Conservation (phyloP, 345 rosid genomes). For the Clarkia xantiana region DNA sequence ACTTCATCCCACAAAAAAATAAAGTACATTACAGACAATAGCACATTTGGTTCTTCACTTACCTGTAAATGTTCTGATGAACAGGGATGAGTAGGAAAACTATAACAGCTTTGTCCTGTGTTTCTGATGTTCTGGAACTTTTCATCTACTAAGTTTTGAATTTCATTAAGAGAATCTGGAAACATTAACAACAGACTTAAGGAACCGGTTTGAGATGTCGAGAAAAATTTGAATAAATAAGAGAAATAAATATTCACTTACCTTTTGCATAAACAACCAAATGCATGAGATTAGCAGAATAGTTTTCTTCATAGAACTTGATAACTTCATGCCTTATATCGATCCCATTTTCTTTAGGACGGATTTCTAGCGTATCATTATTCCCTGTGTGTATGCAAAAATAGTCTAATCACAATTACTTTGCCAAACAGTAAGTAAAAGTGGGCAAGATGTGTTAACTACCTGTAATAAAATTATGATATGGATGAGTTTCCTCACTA, state of each 20-base stretch:
- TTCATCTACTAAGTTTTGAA: conserved; percentile 45
- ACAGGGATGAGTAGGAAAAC: conserved; percentile 67
- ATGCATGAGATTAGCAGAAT: conserved; percentile 85
- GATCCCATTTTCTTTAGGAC: conserved; percentile 63
- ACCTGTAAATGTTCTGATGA: conserved; percentile 65
- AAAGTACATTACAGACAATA: background rate
- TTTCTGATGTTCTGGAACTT: conserved; percentile 54
- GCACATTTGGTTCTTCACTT: background rate
- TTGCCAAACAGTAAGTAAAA: too few species aligned
- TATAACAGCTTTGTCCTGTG: conserved; percentile 21
- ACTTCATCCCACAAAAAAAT: too few species aligned
- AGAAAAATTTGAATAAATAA: background rate
- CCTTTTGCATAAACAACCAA: conserved; percentile 76
- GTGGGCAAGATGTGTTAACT: background rate
- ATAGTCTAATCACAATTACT: too few species aligned
- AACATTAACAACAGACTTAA: conserved; percentile 15
- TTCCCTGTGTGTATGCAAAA: conserved; percentile 32
- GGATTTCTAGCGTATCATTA: conserved; percentile 59
- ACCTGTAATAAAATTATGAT: conserved; percentile 10
- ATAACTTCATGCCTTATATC: conserved; percentile 68
- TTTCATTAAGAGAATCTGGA: conserved; percentile 61
- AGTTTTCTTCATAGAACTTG: conserved; percentile 61
- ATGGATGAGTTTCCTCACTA: conserved; percentile 9
- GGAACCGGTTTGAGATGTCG: conserved; percentile 12
- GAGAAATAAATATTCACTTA: conserved; percentile 2